Evolutionary conservation across 1,284 basidiomycete species (phyloP).

Genomic region (Ceratobasidium sp.): DNA sequence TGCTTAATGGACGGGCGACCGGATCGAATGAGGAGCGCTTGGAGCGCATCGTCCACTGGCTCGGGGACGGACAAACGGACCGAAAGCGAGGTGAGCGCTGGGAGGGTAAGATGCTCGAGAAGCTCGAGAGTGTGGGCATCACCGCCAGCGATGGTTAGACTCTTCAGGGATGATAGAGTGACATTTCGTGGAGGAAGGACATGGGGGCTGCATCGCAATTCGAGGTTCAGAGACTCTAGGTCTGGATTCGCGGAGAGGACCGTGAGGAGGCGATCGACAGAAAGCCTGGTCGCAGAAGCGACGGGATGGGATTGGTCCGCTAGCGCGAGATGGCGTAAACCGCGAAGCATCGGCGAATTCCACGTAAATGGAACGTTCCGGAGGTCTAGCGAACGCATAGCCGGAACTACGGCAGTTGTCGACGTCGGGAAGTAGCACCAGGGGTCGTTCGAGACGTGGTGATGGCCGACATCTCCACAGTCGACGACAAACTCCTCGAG

Average conservation of each 20-base stretch:
- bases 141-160: constrained; percentile 70
- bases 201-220: constrained; percentile 67
- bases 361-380: constrained; percentile 45
- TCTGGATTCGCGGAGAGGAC: constrained; percentile 66
- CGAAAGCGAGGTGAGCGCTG: constrained; percentile 64
- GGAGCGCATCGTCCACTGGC: constrained; percentile 70
- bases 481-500: constrained; percentile 79
- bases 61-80: constrained; percentile 71
- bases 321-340: constrained; percentile 67
- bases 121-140: constrained; percentile 66
- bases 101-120: constrained; percentile 68
- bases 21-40: constrained; percentile 67
- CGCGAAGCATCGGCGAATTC: constrained; percentile 44
- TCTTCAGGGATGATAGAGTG: constrained; percentile 63
- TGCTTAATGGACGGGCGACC: constrained; percentile 64
- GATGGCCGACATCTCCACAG: constrained; percentile 61
- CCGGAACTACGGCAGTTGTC: constrained; percentile 39
- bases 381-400: constrained; percentile 42
- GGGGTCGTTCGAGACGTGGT: constrained; percentile 43
- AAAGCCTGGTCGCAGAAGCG: constrained; percentile 68
- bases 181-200: constrained; percentile 68
- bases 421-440: constrained; percentile 30
- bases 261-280: constrained; percentile 70
- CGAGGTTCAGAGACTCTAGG: constrained; percentile 66
- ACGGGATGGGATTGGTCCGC: constrained; percentile 69